These are phyloP conservation scores for Begonia fuchsioides DNA, from an alignment of 306 rosid species.

Conservation along the genomic window DNA sequence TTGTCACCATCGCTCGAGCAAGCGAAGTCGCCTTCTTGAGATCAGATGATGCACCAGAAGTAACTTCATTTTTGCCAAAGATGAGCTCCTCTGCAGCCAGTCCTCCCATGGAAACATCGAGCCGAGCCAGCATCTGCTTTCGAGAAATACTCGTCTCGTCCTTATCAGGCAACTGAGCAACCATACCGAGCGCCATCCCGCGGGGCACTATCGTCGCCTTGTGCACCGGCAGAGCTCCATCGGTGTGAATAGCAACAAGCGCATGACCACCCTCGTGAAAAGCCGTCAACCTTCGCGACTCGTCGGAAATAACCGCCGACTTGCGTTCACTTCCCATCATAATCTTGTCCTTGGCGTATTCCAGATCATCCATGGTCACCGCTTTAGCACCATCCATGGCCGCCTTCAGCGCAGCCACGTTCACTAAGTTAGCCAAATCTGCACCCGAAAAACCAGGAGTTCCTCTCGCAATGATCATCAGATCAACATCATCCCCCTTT, in stretches of 20 bases:
- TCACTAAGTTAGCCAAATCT: slow-evolving; percentile 84
- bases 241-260: slow-evolving; percentile 76
- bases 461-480: slow-evolving; percentile 67
- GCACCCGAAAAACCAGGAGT: slow-evolving; percentile 91
- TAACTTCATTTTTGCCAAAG: slow-evolving; percentile 78
- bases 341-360: slow-evolving; percentile 77
- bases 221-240: slow-evolving; percentile 76
- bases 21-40: slow-evolving; percentile 51
- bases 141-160: slow-evolving; percentile 59
- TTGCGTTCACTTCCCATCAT: slow-evolving; percentile 93
- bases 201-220: slow-evolving; percentile 93
- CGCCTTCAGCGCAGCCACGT: slow-evolving; percentile 79
- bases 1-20: slow-evolving; percentile 80
- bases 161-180: slow-evolving; percentile 58
- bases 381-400: slow-evolving; percentile 81
- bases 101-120: slow-evolving; percentile 87
- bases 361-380: slow-evolving; percentile 75
- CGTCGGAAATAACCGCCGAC: slow-evolving; percentile 68
- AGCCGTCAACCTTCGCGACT: slow-evolving; percentile 52
- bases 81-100: slow-evolving; percentile 84
- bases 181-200: slow-evolving; percentile 88
- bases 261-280: slow-evolving; percentile 95
- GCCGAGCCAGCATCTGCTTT: slow-evolving; percentile 76
- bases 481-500: slow-evolving; percentile 70
- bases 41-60: slow-evolving; percentile 68